Evolutionary conservation across 2,329 filamentous ascomycete species (phyloP).

Genomic region (Gnomoniopsis sp.): DNA sequence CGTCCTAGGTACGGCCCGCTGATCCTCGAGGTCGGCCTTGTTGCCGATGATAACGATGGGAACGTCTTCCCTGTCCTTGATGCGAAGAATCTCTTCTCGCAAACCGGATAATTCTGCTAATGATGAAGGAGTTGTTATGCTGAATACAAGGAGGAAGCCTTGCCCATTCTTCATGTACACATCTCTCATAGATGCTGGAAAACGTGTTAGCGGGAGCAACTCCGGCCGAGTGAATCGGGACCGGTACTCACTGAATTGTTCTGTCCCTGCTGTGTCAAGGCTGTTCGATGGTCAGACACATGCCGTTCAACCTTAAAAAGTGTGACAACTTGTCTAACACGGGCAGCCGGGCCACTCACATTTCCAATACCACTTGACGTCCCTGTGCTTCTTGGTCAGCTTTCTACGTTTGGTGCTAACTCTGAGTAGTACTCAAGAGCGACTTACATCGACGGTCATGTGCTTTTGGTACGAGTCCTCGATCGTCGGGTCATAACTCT

Average conservation of each 20-base stretch:
- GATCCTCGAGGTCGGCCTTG: slow-evolving; percentile 86
- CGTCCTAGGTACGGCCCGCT: slow-evolving; percentile 72
- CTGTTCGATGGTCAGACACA: slow-evolving; percentile 35
- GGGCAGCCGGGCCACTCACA: slow-evolving; percentile 51
- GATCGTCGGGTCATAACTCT: slow-evolving; percentile 78
- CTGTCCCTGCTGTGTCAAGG: slow-evolving; percentile 85
- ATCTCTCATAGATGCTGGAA: slow-evolving; percentile 64
- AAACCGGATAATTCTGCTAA: slow-evolving; percentile 76
- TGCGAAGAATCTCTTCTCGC: slow-evolving; percentile 84
- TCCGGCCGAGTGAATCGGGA: not conserved
- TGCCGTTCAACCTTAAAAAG: not conserved
- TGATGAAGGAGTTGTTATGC: slow-evolving; percentile 82
- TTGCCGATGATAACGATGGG: slow-evolving; percentile 91
- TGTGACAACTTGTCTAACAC: slow-evolving; percentile 10
- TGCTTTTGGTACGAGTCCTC: slow-evolving; percentile 75
- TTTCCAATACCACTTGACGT: slow-evolving; percentile 84
- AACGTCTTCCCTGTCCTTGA: slow-evolving; percentile 82
- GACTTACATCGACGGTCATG: slow-evolving; percentile 79
- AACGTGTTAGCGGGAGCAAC: slow-evolving; percentile 22
- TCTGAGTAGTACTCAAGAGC: not conserved
- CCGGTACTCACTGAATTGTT: slow-evolving; percentile 78
- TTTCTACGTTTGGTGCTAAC: slow-evolving; percentile 17
- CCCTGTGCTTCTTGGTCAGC: slow-evolving; percentile 53
- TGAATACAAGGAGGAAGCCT: slow-evolving; percentile 88
- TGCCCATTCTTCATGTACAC: slow-evolving; percentile 93